phyloP scores from a whole-genome alignment of 441 rosid species.

The Populus hybrid region DNA sequence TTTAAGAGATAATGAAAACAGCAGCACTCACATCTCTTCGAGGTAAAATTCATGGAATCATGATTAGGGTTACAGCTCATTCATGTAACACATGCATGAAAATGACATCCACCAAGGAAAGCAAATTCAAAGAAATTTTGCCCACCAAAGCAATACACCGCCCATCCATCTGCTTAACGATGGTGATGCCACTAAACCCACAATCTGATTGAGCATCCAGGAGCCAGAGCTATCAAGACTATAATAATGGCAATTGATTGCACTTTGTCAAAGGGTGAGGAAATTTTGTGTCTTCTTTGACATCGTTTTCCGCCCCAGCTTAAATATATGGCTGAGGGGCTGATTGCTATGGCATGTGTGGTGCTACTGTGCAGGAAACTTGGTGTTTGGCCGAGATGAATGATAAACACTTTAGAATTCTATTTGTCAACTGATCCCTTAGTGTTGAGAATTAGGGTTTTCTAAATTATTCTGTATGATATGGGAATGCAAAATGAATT shows the following conservation, averaged over 20 bases:
- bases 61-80: slow-evolving; percentile 12
- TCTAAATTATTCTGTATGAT: neutral
- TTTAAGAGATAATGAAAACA: neutral
- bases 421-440: neutral
- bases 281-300: too few relatives aligned
- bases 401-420: neutral
- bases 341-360: too few relatives aligned
- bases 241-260: too few relatives aligned
- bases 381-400: too few relatives aligned
- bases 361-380: too few relatives aligned
- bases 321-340: too few relatives aligned
- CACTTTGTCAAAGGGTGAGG: too few relatives aligned
- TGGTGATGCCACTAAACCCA: neutral
- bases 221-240: neutral
- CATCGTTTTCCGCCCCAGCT: too few relatives aligned
- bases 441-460: too few relatives aligned
- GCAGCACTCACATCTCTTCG: neutral
- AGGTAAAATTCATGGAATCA: neutral
- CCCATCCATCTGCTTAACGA: neutral
- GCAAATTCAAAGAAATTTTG: neutral
- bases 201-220: neutral
- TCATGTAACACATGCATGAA: neutral
- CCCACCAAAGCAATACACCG: neutral
- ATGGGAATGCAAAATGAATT: too few relatives aligned
- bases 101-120: neutral